Percentiles rank a stretch among this genome's conserved stretches.
phyloP scores from a whole-genome alignment of 176 grass and related monocot genomes.

The Oryza nivara region DNA sequence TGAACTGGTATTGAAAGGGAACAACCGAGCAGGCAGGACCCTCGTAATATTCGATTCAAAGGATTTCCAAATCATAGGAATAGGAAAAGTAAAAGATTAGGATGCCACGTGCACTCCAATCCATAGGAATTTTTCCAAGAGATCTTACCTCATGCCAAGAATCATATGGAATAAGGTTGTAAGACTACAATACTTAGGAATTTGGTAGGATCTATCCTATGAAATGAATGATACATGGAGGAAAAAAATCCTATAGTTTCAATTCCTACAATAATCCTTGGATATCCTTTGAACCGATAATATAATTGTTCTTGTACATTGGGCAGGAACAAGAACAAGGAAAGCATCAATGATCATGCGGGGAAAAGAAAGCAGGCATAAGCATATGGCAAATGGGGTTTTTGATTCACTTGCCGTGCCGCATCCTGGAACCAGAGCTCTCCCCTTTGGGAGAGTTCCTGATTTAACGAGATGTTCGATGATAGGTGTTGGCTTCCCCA shows the following conservation, averaged over 20 bases:
- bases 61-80: no score
- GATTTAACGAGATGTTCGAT: conserved; percentile 63
- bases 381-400: neutral
- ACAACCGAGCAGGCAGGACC: neutral
- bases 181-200: no score
- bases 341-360: neutral
- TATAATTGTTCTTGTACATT: neutral
- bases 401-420: conserved; percentile 56
- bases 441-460: conserved; percentile 74
- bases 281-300: no score
- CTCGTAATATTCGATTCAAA: neutral
- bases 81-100: no score
- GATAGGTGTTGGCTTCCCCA: conserved; percentile 70
- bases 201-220: no score
- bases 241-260: no score
- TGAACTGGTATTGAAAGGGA: neutral
- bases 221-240: no score
- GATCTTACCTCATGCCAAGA: no score
- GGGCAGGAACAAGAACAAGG: neutral
- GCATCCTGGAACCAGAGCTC: conserved; percentile 84
- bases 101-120: no score
- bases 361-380: neutral
- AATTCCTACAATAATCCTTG: no score
- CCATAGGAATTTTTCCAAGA: no score
- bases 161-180: no score